Percentiles rank a stretch among this genome's conserved stretches.
Conservation (phyloP, 768 basidiomycete species). For the Flagelloscypha sp. region DNA sequence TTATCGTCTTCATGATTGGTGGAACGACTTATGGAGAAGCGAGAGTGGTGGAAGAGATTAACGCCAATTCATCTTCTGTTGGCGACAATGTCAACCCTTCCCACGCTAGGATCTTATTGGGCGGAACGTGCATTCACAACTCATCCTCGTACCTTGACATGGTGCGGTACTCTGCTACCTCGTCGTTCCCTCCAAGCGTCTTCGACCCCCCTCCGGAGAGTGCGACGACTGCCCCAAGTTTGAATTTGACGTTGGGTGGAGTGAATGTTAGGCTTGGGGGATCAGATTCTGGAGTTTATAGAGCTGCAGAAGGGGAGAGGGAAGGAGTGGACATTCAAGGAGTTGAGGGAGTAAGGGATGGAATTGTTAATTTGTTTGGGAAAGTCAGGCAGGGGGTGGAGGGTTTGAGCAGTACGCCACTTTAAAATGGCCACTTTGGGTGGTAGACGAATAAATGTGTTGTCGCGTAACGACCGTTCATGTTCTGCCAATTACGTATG, state of each 20-base stretch:
- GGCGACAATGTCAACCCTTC: conserved; percentile 38
- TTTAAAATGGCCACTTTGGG: no score
- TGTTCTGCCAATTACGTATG: no score
- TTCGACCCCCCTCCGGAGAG: conserved; percentile 75
- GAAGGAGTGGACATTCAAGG: conserved; percentile 67
- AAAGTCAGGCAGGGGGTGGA: conserved; percentile 87
- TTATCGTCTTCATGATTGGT: conserved; percentile 95
- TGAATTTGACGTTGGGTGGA: conserved; percentile 87
- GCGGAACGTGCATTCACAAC: conserved; percentile 93
- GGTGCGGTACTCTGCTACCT: conserved; percentile 68
- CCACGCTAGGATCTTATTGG: conserved; percentile 69
- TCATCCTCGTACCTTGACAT: conserved; percentile 92
- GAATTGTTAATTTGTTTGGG: conserved; percentile 78
- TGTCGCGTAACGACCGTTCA: no score
- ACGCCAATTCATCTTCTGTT: conserved; percentile 60
- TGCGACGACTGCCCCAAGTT: conserved; percentile 60
- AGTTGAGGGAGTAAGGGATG: conserved; percentile 86
- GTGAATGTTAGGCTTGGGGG: conserved; percentile 95
- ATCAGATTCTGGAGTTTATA: conserved; percentile 72
- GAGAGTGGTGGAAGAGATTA: conserved; percentile 73
- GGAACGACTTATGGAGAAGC: conserved; percentile 97
- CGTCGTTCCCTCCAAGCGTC: conserved; percentile 52
- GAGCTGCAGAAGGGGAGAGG: conserved; percentile 68
- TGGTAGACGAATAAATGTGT: no score
- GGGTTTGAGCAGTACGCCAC: no score